Evolutionary conservation across 2,329 filamentous ascomycete species (phyloP), one percentile per base, ranked within the genome.

Genomic region (Aureobasidium sp.): DNA sequence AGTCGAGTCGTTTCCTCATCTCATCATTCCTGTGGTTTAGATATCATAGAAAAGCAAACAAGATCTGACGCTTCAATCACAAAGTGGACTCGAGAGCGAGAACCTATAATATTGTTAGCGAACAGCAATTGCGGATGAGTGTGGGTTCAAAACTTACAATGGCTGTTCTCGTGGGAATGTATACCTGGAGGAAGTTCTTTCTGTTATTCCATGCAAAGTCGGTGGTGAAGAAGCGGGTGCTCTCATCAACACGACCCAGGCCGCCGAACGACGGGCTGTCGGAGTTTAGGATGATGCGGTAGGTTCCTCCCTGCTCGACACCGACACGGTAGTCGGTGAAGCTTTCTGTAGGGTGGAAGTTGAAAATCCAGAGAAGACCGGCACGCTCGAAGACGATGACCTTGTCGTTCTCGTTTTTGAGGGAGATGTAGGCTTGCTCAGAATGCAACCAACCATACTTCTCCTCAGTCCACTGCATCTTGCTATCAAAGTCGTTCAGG

Each of bases 391-490:
- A 99, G 3, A 96, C 92, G 66, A 99, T 85, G 47, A 97, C 87
- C 78, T 97, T 99, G 78, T 99, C 94, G 22, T 76, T 80, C 72
- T 97, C 91, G 73, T 99, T 87, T 83, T 97, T 99, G 68, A 97
- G 81, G 65, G 89, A 94, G 70, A 99, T 87, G 73, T 94, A 96
- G 0, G 92, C 94, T 76, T 97, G 93, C 0, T 87, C 78, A 0
- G 88, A 79, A 72, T 90, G 86, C 41, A 99, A 81, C 94, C 94
- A 99, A 67, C 92, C 91, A 72, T 93, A 95, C 75, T 91, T 92
- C 64, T 85, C 84, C 75, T 99, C 94, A 0, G 86, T 86, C 65
- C 84, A 80, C 76, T 99, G 94, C 92, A 99, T 97, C 65, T 87
- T 83, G 63, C 86, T 83, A 79, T 99, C 94, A 74, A 97, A 99